phyloP scores from a whole-genome alignment of 108 stramenopile genomes.

The Nitzschia sp. region DNA sequence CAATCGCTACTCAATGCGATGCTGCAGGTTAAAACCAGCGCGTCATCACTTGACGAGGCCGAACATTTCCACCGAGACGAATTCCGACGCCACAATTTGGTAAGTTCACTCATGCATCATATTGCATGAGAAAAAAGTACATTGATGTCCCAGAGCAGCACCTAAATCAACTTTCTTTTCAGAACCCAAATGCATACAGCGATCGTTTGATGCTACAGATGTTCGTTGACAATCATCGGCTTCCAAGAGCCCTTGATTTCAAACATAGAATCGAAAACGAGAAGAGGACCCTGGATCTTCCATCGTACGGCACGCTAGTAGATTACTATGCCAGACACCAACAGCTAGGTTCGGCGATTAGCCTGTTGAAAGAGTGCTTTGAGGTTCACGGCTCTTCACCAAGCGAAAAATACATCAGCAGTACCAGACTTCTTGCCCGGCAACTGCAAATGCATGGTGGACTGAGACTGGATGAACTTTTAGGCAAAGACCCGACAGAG shows the following conservation, averaged over 20 bases:
- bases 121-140: not conserved
- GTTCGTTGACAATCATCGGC: constrained; percentile 70
- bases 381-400: constrained; percentile 64
- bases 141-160: not conserved
- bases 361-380: constrained; percentile 82
- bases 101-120: constrained; percentile 38
- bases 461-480: constrained; percentile 45
- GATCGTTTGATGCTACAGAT: constrained; percentile 80
- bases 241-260: constrained; percentile 63
- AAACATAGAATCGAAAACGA: constrained; percentile 69
- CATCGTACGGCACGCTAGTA: constrained; percentile 74
- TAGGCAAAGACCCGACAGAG: constrained; percentile 75
- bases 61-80: constrained; percentile 58
- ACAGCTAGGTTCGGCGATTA: constrained; percentile 76
- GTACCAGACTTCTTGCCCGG: constrained; percentile 52
- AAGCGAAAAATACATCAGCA: constrained; percentile 58
- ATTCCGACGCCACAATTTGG: constrained; percentile 48
- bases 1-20: constrained; percentile 68
- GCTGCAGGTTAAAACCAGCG: constrained; percentile 60
- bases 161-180: not conserved
- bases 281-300: constrained; percentile 64
- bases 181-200: constrained; percentile 75
- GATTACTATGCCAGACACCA: constrained; percentile 65
- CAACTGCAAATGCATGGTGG: constrained; percentile 47
- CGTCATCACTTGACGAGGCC: constrained; percentile 65